phyloP scores from a whole-genome alignment of 371 early-diverging fungal species.

The Umbelopsis sp. region DNA sequence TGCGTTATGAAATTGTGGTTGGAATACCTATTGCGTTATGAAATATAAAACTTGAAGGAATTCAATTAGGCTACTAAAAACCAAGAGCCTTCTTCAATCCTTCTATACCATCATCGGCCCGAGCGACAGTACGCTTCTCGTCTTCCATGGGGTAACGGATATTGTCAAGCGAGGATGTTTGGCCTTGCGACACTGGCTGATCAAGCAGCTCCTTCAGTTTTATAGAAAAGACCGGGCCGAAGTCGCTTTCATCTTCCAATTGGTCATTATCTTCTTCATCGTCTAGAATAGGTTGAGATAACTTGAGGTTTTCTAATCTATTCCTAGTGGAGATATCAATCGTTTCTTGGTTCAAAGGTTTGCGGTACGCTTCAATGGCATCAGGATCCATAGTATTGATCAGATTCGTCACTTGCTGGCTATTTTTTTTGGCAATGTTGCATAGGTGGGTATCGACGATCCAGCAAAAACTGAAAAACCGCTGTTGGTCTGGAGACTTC shows the following conservation, averaged over 20 bases:
- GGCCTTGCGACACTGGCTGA: background rate
- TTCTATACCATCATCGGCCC: slow-evolving; percentile 6
- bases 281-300: background rate
- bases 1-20: background rate
- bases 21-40: background rate
- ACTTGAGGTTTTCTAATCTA: background rate
- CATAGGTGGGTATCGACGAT: slow-evolving; percentile 56
- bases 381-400: background rate
- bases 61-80: background rate
- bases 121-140: background rate
- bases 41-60: too few relatives aligned
- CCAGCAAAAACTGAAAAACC: slow-evolving; percentile 71
- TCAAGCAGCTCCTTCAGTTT: slow-evolving; percentile 1
- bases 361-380: background rate
- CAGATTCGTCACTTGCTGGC: background rate
- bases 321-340: background rate
- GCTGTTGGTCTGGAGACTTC: slow-evolving; percentile 38
- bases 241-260: slow-evolving; percentile 14
- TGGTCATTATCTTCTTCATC: slow-evolving; percentile 12
- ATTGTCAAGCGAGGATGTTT: background rate
- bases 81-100: slow-evolving; percentile 11
- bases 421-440: slow-evolving; percentile 47
- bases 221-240: background rate
- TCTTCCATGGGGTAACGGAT: background rate
- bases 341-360: background rate